These are phyloP conservation scores for Mortierella sp. DNA, from an alignment of 371 early-diverging fungal genomes.

Conservation along the genomic window DNA sequence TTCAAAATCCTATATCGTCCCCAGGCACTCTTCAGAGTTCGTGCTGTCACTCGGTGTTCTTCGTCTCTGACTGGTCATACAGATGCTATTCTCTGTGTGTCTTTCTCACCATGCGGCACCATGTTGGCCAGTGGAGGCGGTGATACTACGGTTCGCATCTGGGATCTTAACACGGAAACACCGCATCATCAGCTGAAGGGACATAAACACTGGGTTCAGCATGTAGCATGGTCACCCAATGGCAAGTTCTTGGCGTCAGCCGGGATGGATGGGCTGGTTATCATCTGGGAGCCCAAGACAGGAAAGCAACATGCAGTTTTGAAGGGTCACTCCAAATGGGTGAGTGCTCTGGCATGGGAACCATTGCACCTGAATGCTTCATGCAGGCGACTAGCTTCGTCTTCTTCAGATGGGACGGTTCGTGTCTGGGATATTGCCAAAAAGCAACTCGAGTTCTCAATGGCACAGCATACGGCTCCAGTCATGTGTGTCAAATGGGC, in stretches of 20 bases:
- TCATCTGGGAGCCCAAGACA: conserved; percentile 87
- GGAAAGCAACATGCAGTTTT: conserved; percentile 88
- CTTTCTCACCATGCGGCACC: conserved; percentile 93
- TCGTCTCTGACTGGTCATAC: conserved; percentile 91
- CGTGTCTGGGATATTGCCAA: conserved; percentile 94
- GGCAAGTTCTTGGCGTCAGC: conserved; percentile 89
- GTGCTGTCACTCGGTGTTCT: conserved; percentile 91
- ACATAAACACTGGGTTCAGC: conserved; percentile 94
- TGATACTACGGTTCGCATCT: conserved; percentile 94
- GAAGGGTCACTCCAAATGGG: conserved; percentile 88
- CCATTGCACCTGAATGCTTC: conserved; percentile 85
- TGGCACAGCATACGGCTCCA: conserved; percentile 91
- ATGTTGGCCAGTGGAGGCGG: conserved; percentile 94
- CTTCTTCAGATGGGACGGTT: conserved; percentile 96
- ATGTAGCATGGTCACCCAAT: conserved; percentile 95
- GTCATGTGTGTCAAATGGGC: conserved; percentile 96
- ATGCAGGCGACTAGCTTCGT: conserved; percentile 86
- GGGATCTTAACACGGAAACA: conserved; percentile 97
- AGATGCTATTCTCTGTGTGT: conserved; percentile 89
- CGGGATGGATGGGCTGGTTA: conserved; percentile 92
- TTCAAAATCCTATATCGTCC: conserved; percentile 91
- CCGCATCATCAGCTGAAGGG: conserved; percentile 80
- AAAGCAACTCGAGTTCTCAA: conserved; percentile 79
- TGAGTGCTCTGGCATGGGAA: conserved; percentile 93
- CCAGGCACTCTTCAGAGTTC: conserved; percentile 93